phyloP scores from a whole-genome alignment of 371 early-diverging fungal genomes.

The Entomophthora muscae region DNA sequence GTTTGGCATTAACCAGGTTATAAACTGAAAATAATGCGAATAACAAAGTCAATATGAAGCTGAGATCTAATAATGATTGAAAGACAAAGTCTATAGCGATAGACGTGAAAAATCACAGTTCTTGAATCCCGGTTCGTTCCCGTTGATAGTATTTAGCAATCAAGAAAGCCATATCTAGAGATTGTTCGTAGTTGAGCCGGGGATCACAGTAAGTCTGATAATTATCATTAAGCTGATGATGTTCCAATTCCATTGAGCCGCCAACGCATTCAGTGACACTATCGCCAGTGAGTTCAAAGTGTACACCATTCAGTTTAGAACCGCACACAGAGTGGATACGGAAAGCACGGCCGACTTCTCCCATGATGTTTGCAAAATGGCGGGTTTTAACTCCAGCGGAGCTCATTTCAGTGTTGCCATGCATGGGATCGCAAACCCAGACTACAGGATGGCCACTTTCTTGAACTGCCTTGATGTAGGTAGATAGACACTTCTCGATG shows the following conservation, averaged over 20 bases:
- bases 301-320: constrained; percentile 82
- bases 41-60: no score
- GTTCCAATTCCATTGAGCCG: constrained; percentile 80
- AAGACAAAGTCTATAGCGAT: no score
- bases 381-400: constrained; percentile 77
- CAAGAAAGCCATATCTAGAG: constrained; percentile 85
- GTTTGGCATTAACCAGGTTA: no score
- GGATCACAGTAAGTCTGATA: constrained; percentile 92
- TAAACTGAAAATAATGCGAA: no score
- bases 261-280: constrained; percentile 87
- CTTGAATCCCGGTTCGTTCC: constrained; percentile 21
- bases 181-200: constrained; percentile 89
- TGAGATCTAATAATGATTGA: no score
- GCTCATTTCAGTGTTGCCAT: constrained; percentile 84
- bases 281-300: constrained; percentile 91
- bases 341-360: constrained; percentile 66
- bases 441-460: constrained; percentile 70
- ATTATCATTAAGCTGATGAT: constrained; percentile 59
- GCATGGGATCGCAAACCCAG: constrained; percentile 96
- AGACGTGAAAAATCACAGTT: background rate
- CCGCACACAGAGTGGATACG: constrained; percentile 53
- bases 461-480: constrained; percentile 77
- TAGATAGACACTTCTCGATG: constrained; percentile 59
- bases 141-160: constrained; percentile 71
- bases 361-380: constrained; percentile 61